phyloP scores from a whole-genome alignment of 345 rosid species.

The Salix arbutifolia region DNA sequence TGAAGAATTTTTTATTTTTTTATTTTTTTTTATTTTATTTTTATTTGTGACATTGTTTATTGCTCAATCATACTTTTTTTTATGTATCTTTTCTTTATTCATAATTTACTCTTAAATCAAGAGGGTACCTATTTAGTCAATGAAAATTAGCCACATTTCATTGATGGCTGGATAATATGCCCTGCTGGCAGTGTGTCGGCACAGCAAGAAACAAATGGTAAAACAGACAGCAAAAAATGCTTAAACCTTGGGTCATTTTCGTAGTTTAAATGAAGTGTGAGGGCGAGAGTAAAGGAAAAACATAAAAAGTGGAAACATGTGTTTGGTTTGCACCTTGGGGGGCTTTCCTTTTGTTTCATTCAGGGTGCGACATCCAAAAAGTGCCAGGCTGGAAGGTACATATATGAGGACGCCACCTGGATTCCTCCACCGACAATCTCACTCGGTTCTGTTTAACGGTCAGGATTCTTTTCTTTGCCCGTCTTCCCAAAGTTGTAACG shows the following conservation, averaged over 20 bases:
- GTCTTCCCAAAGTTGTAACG: neutral
- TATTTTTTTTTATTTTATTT: too few species aligned
- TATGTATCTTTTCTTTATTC: too few species aligned
- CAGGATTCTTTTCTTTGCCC: neutral
- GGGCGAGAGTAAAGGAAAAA: neutral
- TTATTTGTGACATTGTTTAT: too few species aligned
- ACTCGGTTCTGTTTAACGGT: neutral
- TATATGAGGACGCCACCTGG: conserved; percentile 4
- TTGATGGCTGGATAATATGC: too few species aligned
- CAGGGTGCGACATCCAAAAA: too few species aligned
- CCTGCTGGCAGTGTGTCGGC: neutral
- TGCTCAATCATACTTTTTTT: too few species aligned
- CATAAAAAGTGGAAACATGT: neutral
- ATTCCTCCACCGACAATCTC: conserved; percentile 8
- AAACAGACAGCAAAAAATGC: neutral
- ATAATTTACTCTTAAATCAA: too few species aligned
- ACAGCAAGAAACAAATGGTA: neutral
- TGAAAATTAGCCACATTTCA: too few species aligned
- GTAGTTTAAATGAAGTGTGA: neutral
- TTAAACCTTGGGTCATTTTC: neutral
- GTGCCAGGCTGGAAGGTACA: too few species aligned
- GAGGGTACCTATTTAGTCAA: too few species aligned
- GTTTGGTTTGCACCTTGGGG: neutral
- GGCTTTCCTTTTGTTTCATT: neutral
- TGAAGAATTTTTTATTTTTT: too few species aligned